Conservation (phyloP, 1,284 basidiomycete genomes). For the Ceratobasidium sp. region DNA sequence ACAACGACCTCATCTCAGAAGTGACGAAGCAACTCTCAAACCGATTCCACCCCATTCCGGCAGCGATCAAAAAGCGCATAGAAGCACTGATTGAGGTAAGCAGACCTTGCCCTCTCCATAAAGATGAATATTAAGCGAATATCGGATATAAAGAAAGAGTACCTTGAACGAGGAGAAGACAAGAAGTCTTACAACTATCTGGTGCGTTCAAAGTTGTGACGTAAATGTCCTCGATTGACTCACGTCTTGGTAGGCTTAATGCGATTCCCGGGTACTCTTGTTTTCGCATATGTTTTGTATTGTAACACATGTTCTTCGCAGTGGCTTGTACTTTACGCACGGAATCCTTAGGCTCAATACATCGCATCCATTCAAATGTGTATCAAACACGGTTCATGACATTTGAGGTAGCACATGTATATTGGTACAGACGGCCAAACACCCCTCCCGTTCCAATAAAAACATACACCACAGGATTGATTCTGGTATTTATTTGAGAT, state of each 20-base stretch:
- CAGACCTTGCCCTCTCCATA: slow-evolving; percentile 4
- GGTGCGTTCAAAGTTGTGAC: slow-evolving; percentile 50
- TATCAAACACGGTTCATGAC: not conserved
- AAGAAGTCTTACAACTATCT: slow-evolving; percentile 83
- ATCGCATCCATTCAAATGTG: not conserved
- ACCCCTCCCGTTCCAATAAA: not conserved
- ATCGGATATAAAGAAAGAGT: slow-evolving; percentile 67
- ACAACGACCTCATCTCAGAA: slow-evolving; percentile 91
- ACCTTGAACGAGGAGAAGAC: slow-evolving; percentile 79
- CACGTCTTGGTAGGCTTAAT: not conserved
- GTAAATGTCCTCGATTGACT: not conserved
- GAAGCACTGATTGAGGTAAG: slow-evolving; percentile 92
- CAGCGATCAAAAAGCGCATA: slow-evolving; percentile 92
- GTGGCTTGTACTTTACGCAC: slow-evolving; percentile 1
- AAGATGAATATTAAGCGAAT: slow-evolving; percentile 8
- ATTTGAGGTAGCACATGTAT: not conserved
- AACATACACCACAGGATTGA: not conserved
- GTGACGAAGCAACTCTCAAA: slow-evolving; percentile 84
- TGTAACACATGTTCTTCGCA: not conserved
- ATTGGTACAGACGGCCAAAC: not conserved
- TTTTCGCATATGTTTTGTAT: not conserved
- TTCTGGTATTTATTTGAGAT: slow-evolving; percentile 5
- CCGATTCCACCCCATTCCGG: slow-evolving; percentile 87
- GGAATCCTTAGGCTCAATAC: not conserved
- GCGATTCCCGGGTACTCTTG: not conserved